phyloP scores from a whole-genome alignment of 2,329 filamentous ascomycete genomes.

The Ophiostoma populinum region DNA sequence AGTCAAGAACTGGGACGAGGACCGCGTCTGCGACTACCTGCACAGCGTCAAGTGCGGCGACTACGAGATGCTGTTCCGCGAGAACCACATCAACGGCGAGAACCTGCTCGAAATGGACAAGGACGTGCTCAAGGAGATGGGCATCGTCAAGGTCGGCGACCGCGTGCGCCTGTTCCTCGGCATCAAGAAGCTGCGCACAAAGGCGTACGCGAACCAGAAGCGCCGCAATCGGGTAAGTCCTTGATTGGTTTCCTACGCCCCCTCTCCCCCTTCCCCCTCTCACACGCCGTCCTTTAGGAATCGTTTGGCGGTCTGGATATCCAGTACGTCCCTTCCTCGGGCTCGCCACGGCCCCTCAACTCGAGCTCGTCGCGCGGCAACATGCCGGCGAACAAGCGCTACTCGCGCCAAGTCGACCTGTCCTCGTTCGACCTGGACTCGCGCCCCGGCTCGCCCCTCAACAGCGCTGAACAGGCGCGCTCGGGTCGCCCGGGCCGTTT shows the following conservation, averaged over 20 bases:
- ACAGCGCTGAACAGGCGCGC: conserved; percentile 31
- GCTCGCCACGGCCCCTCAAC: conserved; percentile 45
- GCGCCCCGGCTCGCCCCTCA: conserved; percentile 52
- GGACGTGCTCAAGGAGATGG: conserved; percentile 90
- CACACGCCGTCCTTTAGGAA: conserved; percentile 38
- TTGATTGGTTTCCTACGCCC: background rate
- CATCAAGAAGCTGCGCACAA: conserved; percentile 68
- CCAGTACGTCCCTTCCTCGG: conserved; percentile 41
- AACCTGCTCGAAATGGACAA: conserved; percentile 96
- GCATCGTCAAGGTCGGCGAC: conserved; percentile 94
- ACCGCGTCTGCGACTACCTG: conserved; percentile 80
- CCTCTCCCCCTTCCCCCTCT: conserved; percentile 2
- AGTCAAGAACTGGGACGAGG: conserved; percentile 78
- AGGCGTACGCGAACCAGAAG: conserved; percentile 58
- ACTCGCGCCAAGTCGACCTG: conserved; percentile 42
- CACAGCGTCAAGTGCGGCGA: conserved; percentile 82
- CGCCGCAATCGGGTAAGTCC: conserved; percentile 60
- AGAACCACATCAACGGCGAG: conserved; percentile 94
- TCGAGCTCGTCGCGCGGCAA: conserved; percentile 29
- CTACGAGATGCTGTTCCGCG: conserved; percentile 70
- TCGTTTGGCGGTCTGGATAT: conserved; percentile 67
- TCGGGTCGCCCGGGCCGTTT: conserved; percentile 40
- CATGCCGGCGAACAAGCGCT: conserved; percentile 39
- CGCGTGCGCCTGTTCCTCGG: conserved; percentile 77
- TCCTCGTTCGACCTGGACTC: conserved; percentile 32